These are phyloP conservation scores for Umbelopsis vinacea DNA, from an alignment of 192 early-diverging fungal species.

Conservation along the genomic window DNA sequence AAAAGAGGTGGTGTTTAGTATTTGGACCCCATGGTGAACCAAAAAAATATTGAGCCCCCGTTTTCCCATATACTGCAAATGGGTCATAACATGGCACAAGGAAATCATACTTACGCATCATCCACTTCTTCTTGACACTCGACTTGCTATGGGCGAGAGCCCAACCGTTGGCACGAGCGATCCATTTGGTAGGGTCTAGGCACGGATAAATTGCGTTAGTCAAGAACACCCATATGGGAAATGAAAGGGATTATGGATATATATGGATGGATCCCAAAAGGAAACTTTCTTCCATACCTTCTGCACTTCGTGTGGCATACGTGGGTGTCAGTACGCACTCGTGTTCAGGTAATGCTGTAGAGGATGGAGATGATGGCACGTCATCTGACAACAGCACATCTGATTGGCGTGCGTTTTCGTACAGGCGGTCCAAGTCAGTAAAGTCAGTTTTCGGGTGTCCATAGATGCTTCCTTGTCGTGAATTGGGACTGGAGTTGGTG, in stretches of 20 bases:
- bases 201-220: not conserved
- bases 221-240: not conserved
- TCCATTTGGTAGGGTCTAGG: conserved; percentile 34
- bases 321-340: conserved; percentile 55
- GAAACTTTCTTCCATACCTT: conserved; percentile 21
- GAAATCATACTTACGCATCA: conserved; percentile 34
- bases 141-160: conserved; percentile 38
- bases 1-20: not conserved
- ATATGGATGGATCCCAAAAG: not conserved
- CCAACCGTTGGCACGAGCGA: conserved; percentile 38
- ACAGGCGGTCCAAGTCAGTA: conserved; percentile 3
- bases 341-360: not conserved
- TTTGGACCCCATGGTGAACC: conserved; percentile 4
- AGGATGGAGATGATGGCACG: not conserved
- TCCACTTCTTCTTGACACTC: conserved; percentile 29
- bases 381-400: conserved; percentile 19
- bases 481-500: not conserved
- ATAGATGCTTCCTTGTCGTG: conserved; percentile 3
- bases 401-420: conserved; percentile 5
- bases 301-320: conserved; percentile 45
- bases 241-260: not conserved
- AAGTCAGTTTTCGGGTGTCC: not conserved
- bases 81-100: not conserved
- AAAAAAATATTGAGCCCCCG: not conserved
- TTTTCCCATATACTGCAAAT: conserved; percentile 11